These are phyloP conservation scores for Cornus kousa DNA, from an alignment of 148 eudicot species.

Conservation along the genomic window DNA sequence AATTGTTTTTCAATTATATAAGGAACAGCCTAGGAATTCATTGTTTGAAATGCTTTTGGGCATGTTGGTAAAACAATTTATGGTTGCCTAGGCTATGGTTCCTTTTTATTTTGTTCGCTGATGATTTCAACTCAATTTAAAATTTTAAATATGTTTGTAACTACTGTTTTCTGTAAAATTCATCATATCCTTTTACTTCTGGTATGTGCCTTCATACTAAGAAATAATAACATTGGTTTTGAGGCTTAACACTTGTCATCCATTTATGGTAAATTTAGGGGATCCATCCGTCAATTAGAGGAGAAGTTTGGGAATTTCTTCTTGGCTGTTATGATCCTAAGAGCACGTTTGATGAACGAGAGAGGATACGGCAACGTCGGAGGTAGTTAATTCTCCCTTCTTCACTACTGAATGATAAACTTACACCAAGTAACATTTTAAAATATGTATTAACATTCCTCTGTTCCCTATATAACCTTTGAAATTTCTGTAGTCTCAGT, in stretches of 20 bases:
- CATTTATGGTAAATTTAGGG: constrained; percentile 46
- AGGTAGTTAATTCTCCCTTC: constrained; percentile 51
- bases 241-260: constrained; percentile 11
- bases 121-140: not conserved
- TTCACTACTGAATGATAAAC: not conserved
- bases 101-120: not conserved
- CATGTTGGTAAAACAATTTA: not conserved
- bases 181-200: not conserved
- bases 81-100: not conserved
- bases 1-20: not conserved
- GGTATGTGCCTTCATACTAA: not conserved
- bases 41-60: not conserved
- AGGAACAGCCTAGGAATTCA: not conserved
- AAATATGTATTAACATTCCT: too few species aligned
- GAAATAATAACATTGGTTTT: not conserved
- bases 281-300: constrained; percentile 93
- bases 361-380: constrained; percentile 61
- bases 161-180: not conserved
- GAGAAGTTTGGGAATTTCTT: constrained; percentile 98
- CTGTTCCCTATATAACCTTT: too few species aligned
- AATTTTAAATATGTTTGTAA: not conserved
- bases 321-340: constrained; percentile 93
- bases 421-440: not conserved
- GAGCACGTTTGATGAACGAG: constrained; percentile 87
- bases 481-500: not conserved